A percentile compares a stretch with the other conserved stretches of the same genome.
Conservation (phyloP, 345 rosid species). For the Erysimum cheiranthoides region DNA sequence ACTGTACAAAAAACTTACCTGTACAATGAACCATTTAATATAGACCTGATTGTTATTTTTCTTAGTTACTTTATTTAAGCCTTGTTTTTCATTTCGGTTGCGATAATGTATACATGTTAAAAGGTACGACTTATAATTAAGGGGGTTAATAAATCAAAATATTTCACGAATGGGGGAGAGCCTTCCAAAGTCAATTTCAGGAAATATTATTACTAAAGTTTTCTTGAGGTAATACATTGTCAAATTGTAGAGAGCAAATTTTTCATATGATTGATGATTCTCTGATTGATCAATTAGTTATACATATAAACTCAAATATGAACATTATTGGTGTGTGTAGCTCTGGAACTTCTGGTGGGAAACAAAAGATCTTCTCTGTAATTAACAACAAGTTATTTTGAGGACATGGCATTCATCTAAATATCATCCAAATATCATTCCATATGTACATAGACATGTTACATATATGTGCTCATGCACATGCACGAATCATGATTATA, state of each 20-base stretch:
- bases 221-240: neutral
- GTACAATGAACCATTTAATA: neutral
- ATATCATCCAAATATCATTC: too few species aligned
- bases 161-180: slow-evolving; percentile 53
- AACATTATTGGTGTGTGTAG: slow-evolving; percentile 43
- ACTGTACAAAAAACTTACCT: neutral
- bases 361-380: slow-evolving; percentile 67
- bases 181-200: slow-evolving; percentile 55
- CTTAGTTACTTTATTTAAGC: neutral
- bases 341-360: slow-evolving; percentile 76
- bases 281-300: too few species aligned
- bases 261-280: too few species aligned
- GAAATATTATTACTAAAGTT: slow-evolving; percentile 50
- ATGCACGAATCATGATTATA: too few species aligned
- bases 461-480: too few species aligned
- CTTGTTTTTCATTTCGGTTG: too few species aligned
- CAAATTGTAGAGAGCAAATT: neutral
- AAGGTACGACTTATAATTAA: too few species aligned
- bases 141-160: too few species aligned
- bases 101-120: too few species aligned
- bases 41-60: neutral
- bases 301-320: neutral
- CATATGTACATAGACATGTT: too few species aligned
- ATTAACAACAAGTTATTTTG: slow-evolving; percentile 14
- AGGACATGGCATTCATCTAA: neutral